Evolutionary conservation across 495 filamentous ascomycete genomes (phyloP), one percentile per base, ranked within the genome.

Genomic region (Podospora australis): DNA sequence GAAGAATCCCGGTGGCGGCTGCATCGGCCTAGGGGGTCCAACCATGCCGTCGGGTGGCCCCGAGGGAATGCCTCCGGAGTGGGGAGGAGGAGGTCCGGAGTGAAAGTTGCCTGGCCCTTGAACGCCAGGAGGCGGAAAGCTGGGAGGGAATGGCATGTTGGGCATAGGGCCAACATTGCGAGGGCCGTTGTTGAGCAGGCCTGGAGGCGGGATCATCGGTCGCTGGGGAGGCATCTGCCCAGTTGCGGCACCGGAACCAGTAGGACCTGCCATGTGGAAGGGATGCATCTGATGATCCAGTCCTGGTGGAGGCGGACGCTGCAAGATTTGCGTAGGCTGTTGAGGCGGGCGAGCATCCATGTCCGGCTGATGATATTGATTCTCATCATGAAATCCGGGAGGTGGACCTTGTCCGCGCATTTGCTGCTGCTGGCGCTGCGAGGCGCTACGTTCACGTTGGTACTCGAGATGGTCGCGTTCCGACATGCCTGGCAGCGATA

Each of bases 161-260:
- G 70, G 71, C 44, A 70, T 59, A 17, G 68, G 68, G 9, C 40
- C 40, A 13, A 43, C 11, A 14, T 43, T 43, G 32, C 69, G 66
- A 6, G 68, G 71, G 2, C 62, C 62, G 55, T 63, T 68, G 56
- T 66, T 68, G 17, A 65, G 60, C 19, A 78, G 57, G 3, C 74
- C 74, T 2, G 75, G 75, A 14, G 77, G 77, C 3, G 75, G 75
- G 44, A 74, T 72, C 69, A 75, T 75, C 38, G 68, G 71, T 4
- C 70, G 64, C 43, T 62, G 64, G 8, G 68, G 66, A 16, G 64
- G 61, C 46, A 70, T 49, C 28, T 70, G 70, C 35, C 65, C 36
- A 47, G 59, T 30, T 30, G 48, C 38, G 30, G 28, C 30, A 20
- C 23, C 42, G 45, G 36, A 55, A 10, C 38, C 40, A 29, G 39